Base-by-base conservation (phyloP, 2,329 filamentous ascomycete genomes). In the Orbilia ellipsospora region DNA sequence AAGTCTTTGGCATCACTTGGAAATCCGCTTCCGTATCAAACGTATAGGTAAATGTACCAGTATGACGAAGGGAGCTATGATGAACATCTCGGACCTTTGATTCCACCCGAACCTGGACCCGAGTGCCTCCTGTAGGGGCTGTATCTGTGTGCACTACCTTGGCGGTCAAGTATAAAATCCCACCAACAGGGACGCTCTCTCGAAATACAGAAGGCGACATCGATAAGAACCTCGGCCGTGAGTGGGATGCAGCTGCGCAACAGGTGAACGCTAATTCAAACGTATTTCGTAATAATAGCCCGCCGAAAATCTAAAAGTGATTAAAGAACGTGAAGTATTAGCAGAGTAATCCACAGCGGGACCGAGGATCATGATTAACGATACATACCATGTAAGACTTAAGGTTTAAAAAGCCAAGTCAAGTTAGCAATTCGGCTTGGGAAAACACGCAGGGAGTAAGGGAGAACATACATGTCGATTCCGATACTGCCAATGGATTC, bases 201-300 rank as follows among this genome's bases (percentile, higher is more conserved):
- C 91, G 87, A 80, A 93, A 92, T 0, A 90, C 92, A 77, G 87
- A 90, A 0, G 90, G 90, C 77, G 92, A 90, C 40, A 92, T 87
- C 6, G 88, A 90, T 61, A 92, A 84, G 83, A 92, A 92, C 15
- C 88, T 90, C 1, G 90, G 90, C 2, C 90, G 85, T 1, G 87
- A 86, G 80, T 91, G 90, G 0, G 90, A 88, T 80, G 92, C 91
- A 7, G 88, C 88, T 0, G 90, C 89, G 0, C 89, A 90, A 79
- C 89, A 91, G 81, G 90, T 92, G 82, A 92, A 93, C 0, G 90
- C 90, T 5, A 92, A 85, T 82, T 93, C 90, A 79, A 92, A 92
- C 0, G 90, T 90, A 80, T 91, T 88, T 80, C 91, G 91, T 10
- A 93, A 84, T 10, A 92, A 86, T 80, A 90, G 92, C 13, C 90